These are phyloP conservation scores for Spiraea crenata DNA, from an alignment of 331 rosid species.

Conservation along the genomic window DNA sequence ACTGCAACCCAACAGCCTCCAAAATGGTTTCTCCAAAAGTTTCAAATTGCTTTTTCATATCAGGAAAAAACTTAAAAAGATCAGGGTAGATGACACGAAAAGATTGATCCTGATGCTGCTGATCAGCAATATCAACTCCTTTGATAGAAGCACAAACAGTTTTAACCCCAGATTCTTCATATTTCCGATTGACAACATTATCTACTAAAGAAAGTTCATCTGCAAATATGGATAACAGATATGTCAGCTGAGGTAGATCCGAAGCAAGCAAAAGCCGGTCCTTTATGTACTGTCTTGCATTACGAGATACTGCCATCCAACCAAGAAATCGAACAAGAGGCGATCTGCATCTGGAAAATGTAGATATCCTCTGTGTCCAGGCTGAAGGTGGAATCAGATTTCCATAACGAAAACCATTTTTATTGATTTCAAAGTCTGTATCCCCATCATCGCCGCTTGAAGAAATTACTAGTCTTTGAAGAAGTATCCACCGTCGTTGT, in stretches of 20 bases:
- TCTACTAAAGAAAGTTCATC: slow-evolving; percentile 90
- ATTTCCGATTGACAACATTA: slow-evolving; percentile 46
- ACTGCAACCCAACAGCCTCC: slow-evolving; percentile 91
- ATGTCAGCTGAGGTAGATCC: slow-evolving; percentile 73
- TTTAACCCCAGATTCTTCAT: slow-evolving; percentile 40
- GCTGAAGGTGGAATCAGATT: slow-evolving; percentile 86
- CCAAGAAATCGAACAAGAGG: slow-evolving; percentile 93
- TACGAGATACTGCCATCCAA: slow-evolving; percentile 97
- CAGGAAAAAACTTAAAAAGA: slow-evolving; percentile 74
- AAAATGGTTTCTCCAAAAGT: slow-evolving; percentile 77
- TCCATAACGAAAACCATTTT: slow-evolving; percentile 49
- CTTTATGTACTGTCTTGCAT: slow-evolving; percentile 70
- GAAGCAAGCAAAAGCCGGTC: slow-evolving; percentile 75
- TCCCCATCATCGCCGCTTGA: slow-evolving; percentile 61
- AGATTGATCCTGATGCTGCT: slow-evolving; percentile 40
- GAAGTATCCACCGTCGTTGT: slow-evolving; percentile 79
- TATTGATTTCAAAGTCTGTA: slow-evolving; percentile 43
- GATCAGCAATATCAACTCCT: slow-evolving; percentile 41
- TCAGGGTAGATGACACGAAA: slow-evolving; percentile 78
- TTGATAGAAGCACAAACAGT: slow-evolving; percentile 31
- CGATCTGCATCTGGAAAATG: slow-evolving; percentile 54
- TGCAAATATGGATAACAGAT: slow-evolving; percentile 63
- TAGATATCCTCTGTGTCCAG: slow-evolving; percentile 72
- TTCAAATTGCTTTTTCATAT: slow-evolving; percentile 71
- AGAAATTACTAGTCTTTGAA: slow-evolving; percentile 74